Percentiles rank a stretch among this genome's conserved stretches.
phyloP scores from a whole-genome alignment of 2,329 filamentous ascomycete genomes.

The Daldinia sp. region DNA sequence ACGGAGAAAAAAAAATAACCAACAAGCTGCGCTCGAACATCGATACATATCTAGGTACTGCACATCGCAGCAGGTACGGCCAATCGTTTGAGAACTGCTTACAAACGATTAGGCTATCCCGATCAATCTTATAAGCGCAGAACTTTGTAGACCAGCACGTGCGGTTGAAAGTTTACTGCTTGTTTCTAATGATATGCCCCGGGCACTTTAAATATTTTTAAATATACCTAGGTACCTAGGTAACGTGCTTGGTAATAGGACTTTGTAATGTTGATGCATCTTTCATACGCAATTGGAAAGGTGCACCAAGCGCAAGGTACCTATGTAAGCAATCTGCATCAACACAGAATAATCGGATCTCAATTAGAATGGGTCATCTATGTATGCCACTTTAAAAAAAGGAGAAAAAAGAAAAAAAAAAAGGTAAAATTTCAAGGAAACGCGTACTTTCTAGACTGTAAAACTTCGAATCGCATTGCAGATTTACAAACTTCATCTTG shows the following conservation, averaged over 20 bases:
- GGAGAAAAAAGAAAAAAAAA: too few relatives aligned
- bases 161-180: background rate
- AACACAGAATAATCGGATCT: background rate
- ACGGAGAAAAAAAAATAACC: background rate
- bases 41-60: too few relatives aligned
- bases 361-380: background rate
- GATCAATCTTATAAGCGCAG: too few relatives aligned
- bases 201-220: background rate
- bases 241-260: background rate
- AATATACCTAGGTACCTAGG: background rate
- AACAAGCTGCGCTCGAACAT: too few relatives aligned
- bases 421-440: too few relatives aligned
- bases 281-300: background rate
- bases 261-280: background rate
- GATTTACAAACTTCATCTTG: constrained; percentile 2
- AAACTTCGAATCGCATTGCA: constrained; percentile 4
- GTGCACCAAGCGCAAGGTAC: too few relatives aligned
- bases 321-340: background rate
- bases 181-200: background rate
- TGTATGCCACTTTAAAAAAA: background rate
- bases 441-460: background rate
- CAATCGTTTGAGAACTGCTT: too few relatives aligned
- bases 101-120: too few relatives aligned
- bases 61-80: too few relatives aligned
- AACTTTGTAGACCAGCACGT: background rate